These are phyloP conservation scores for Picochlorum sp. DNA, from an alignment of 139 green algal species.

Conservation along the genomic window DNA sequence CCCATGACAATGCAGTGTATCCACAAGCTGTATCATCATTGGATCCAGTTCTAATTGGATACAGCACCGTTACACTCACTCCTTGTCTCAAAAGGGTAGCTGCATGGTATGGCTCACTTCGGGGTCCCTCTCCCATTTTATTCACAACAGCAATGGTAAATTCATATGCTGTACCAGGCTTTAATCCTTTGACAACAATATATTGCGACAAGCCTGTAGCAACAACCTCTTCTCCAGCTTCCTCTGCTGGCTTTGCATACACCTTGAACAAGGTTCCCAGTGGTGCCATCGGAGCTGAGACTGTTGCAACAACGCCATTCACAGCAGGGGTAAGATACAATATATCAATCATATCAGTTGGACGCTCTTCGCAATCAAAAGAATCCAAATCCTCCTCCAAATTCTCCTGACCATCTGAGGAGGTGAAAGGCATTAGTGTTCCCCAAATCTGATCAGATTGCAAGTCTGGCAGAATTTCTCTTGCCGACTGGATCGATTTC, in stretches of 20 bases:
- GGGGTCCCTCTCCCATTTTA: conserved; percentile 1
- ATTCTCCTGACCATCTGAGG: neutral
- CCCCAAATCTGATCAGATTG: conserved; percentile 21
- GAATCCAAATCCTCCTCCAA: neutral
- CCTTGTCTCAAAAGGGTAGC: conserved; percentile 8
- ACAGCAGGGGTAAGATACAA: neutral
- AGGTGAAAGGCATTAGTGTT: neutral
- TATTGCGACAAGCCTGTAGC: neutral
- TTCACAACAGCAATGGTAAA: neutral
- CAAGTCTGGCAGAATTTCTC: conserved; percentile 15
- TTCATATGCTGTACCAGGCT: conserved; percentile 3
- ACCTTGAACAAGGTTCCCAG: neutral
- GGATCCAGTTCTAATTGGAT: neutral
- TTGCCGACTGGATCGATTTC: conserved; percentile 12
- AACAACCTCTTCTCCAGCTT: neutral
- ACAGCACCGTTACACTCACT: conserved; percentile 5
- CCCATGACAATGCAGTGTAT: neutral
- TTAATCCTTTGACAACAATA: conserved; percentile 5
- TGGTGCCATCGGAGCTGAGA: neutral
- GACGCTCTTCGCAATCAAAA: neutral
- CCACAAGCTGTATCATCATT: neutral
- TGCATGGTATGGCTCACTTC: conserved; percentile 7
- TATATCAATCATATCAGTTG: conserved; percentile 4
- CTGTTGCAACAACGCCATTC: conserved; percentile 1
- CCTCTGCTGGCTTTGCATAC: conserved; percentile 3